Base-by-base conservation (phyloP, 2,329 filamentous ascomycete genomes). In the Trichophyton verrucosum region DNA sequence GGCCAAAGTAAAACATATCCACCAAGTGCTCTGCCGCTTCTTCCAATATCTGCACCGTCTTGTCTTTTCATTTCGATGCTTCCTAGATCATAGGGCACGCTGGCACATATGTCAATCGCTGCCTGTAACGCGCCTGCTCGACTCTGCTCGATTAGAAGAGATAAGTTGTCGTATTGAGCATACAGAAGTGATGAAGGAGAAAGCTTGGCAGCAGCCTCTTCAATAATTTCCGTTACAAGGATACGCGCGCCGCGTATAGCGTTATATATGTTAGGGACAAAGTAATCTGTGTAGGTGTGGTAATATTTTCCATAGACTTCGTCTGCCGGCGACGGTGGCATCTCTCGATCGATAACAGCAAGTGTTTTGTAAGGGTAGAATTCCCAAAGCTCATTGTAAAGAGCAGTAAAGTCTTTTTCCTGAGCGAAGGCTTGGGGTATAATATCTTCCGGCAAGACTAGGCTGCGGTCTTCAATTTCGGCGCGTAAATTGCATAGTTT, bases 221-320 rank as follows among this genome's bases (percentile, higher is more conserved):
- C 68, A 11, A 85, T 76, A 47, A 76, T 73, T 63, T 83, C 77
- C 66, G 77, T 79, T 15, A 78, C 67, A 8, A 84, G 69, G 24
- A 84, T 78, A n/a, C 81, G 78, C 5, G 77, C 76, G 76, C 81
- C 83, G 24, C 83, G 81, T 65, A 81, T 83, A 64, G 85, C 79
- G 62, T 81, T 82, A 81, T 81, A 85, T 46, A 81, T 75, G 24
- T 80, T 76, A 7, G 78, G 80, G 17, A 77, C 72, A 75, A 78
- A 82, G 60, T 82, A 77, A 63, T 80, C 77, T 15, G 70, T 69
- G 65, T 86, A 86, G 22, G 76, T 68, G 67, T 86, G 82, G 66
- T 82, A 85, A 60, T 76, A 74, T 11, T 77, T 76, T 17, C 77
- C 74, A 62, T 82, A 83, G 1, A 66, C 49, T 20, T 58, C 60